Conservation (phyloP, 2,329 filamentous ascomycete species). For the Calcarisporium arbuscula region DNA sequence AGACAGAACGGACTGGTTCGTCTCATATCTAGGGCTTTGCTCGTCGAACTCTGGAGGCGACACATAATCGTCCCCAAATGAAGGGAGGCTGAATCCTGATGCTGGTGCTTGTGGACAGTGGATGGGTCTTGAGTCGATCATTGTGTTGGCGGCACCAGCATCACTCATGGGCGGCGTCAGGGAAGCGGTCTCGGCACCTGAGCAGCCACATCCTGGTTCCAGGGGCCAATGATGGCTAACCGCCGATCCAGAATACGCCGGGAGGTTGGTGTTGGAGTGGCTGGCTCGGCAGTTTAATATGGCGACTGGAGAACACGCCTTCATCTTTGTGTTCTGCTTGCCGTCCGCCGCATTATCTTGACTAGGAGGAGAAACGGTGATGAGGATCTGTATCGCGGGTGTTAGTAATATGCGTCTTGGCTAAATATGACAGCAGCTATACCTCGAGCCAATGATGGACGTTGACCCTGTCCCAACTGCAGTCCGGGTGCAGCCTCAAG, state of each 20-base stretch:
- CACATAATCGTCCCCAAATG: constrained; percentile 67
- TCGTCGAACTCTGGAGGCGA: constrained; percentile 25
- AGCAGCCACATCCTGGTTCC: constrained; percentile 47
- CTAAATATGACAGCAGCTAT: constrained; percentile 19
- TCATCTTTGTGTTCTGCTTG: constrained; percentile 88
- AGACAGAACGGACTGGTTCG: constrained; percentile 47
- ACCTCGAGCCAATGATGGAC: constrained; percentile 97
- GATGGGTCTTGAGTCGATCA: constrained; percentile 58
- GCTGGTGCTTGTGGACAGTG: constrained; percentile 77
- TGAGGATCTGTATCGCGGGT: constrained; percentile 60
- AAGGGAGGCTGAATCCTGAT: constrained; percentile 82
- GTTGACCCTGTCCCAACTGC: constrained; percentile 88
- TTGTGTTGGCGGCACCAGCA: constrained; percentile 4
- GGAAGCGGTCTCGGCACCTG: constrained; percentile 33
- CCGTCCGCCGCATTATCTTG: constrained; percentile 62
- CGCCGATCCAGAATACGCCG: constrained; percentile 62
- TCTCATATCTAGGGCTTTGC: constrained; percentile 13
- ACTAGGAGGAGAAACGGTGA: constrained; percentile 82
- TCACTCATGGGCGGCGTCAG: constrained; percentile 9
- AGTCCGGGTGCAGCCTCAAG: constrained; percentile 73
- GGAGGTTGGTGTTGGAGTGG: constrained; percentile 79
- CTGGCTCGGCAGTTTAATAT: constrained; percentile 92
- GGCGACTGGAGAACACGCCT: constrained; percentile 90
- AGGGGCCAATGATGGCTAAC: constrained; percentile 38
- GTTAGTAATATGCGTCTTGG: constrained; percentile 3